These are phyloP conservation scores for Cyclanthera cordifolia DNA, from an alignment of 306 rosid genomes.

Conservation along the genomic window DNA sequence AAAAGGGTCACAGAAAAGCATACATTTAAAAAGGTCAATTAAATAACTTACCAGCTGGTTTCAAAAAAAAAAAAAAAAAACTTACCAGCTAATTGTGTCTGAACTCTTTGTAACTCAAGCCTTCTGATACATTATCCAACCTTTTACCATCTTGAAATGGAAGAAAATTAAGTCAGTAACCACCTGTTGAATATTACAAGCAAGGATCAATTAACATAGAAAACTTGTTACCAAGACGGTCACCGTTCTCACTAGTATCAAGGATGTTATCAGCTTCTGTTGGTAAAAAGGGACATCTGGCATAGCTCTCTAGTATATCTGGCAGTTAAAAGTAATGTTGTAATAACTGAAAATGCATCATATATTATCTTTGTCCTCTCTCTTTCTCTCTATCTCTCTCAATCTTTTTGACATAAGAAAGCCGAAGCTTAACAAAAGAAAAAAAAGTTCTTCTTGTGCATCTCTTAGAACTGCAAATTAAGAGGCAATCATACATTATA, in stretches of 20 bases:
- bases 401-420: background rate
- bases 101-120: slow-evolving; percentile 72
- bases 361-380: background rate
- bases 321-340: slow-evolving; percentile 8
- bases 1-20: background rate
- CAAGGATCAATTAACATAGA: background rate
- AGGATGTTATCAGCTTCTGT: slow-evolving; percentile 53
- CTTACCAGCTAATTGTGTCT: slow-evolving; percentile 60
- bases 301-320: slow-evolving; percentile 79
- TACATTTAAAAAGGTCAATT: background rate
- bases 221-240: slow-evolving; percentile 49
- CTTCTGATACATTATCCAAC: slow-evolving; percentile 76
- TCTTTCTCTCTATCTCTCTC: background rate
- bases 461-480: background rate
- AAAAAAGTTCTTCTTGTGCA: background rate
- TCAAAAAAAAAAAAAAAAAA: background rate
- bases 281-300: slow-evolving; percentile 56
- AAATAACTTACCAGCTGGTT: slow-evolving; percentile 25
- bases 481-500: background rate
- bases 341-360: background rate
- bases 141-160: slow-evolving; percentile 43
- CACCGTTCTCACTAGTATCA: slow-evolving; percentile 43
- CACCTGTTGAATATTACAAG: slow-evolving; percentile 13
- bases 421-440: background rate
- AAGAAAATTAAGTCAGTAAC: slow-evolving; percentile 15